Evolutionary conservation across 768 basidiomycete genomes (phyloP).

Genomic region (Agrocybe chaxingu): DNA sequence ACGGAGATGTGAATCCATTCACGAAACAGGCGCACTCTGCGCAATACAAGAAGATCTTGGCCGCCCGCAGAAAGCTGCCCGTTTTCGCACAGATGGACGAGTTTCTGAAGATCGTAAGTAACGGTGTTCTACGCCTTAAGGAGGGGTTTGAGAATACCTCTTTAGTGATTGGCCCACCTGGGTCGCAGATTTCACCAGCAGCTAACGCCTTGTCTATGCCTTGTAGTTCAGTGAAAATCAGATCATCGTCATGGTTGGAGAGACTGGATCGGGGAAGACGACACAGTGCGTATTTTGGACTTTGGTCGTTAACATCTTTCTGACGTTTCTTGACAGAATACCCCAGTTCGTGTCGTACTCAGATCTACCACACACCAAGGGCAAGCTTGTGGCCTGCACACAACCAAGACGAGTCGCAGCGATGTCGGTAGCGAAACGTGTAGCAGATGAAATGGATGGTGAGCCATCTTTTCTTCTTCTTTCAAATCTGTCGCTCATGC

Average conservation of each 20-base stretch:
- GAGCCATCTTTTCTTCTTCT: slow-evolving; percentile 23
- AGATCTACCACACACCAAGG: slow-evolving; percentile 85
- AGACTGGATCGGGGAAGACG: slow-evolving; percentile 98
- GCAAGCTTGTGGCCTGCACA: slow-evolving; percentile 93
- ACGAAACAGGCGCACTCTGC: slow-evolving; percentile 73
- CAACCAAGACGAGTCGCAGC: slow-evolving; percentile 96
- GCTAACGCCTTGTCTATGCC: slow-evolving; percentile 23
- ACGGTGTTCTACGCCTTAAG: slow-evolving; percentile 24
- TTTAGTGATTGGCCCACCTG: slow-evolving; percentile 37
- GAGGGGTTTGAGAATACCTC: slow-evolving; percentile 44
- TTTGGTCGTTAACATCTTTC: slow-evolving; percentile 1
- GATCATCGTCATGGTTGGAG: slow-evolving; percentile 89
- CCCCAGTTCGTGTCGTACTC: slow-evolving; percentile 96
- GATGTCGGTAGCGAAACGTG: slow-evolving; percentile 97
- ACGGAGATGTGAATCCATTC: slow-evolving; percentile 75
- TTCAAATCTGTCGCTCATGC: not conserved
- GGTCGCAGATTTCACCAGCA: slow-evolving; percentile 19
- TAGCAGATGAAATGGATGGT: slow-evolving; percentile 99
- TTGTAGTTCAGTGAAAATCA: slow-evolving; percentile 71
- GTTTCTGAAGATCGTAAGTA: slow-evolving; percentile 83
- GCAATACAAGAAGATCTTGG: slow-evolving; percentile 85
- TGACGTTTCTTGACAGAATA: slow-evolving; percentile 52
- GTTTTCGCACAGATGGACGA: slow-evolving; percentile 92
- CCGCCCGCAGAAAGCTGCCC: slow-evolving; percentile 82
- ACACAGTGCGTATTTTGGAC: slow-evolving; percentile 45